Evolutionary conservation across 2,329 filamentous ascomycete species (phyloP), one percentile per base, ranked within the genome.

Genomic region (Claviceps monticola): DNA sequence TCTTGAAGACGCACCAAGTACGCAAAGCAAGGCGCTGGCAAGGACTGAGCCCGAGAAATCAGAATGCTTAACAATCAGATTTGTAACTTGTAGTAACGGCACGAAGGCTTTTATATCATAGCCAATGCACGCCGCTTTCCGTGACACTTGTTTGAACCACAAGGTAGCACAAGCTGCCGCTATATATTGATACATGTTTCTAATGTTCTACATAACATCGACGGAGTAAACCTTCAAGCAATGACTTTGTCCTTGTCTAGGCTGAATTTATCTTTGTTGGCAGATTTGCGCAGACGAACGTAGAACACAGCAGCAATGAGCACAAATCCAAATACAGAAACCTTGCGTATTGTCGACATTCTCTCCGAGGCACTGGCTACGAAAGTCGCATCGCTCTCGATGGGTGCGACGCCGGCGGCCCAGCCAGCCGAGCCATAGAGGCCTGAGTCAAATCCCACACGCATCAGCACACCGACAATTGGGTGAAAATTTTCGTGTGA

Each of bases 321-420:
- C 52, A 80, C 68, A 48, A 76, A 66, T 44, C 65, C 68, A 57
- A 79, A 73, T 49, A 79, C 61, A 47, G 74, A 61, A n/a, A 67
- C 69, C 67, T 77, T 79, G 58, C 74, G 71, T 54, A 74, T 37
- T 55, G 73, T 58, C 21, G 68, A 70, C 66, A 57, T 59, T 39
- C 53, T 56, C 41, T 48, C 42, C 26, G 53, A 39, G 42, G 46
- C 43, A 17, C 37, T 51, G 39, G 21, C 46, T 44, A 39, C 51
- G 16, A 5, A 53, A 38, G 48, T 43, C 23, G 26, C 49, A 11
- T 51, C 48, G 26, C 53, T 53, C 45, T 53, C 55, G 44, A 45
- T 19, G 21, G 56, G 48, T 49, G 51, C 54, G 42, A 54, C 55
- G 17, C 54, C 55, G 14, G 51, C 44, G 26, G 53, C 57, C 55